Evolutionary conservation across 768 basidiomycete species (phyloP).

Genomic region (Pholiota microspora): DNA sequence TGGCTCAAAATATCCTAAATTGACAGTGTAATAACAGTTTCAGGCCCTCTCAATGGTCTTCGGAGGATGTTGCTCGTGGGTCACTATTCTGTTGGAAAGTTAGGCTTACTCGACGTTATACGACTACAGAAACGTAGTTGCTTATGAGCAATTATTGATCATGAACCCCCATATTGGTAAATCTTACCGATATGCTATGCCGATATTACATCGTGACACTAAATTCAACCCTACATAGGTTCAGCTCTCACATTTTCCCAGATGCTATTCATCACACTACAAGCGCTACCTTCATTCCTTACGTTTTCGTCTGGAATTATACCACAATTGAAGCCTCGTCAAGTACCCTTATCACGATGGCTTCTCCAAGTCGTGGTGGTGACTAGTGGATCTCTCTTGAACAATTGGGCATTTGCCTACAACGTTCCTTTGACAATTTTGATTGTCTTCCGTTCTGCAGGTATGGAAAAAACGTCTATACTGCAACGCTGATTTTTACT

Average conservation of each 20-base stretch:
- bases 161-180: slow-evolving; percentile 68
- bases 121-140: slow-evolving; percentile 64
- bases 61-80: slow-evolving; percentile 83
- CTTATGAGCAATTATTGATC: slow-evolving; percentile 72
- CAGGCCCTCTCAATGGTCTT: slow-evolving; percentile 62
- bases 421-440: slow-evolving; percentile 75
- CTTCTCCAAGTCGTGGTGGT: slow-evolving; percentile 67
- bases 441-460: slow-evolving; percentile 85
- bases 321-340: slow-evolving; percentile 60
- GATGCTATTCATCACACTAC: slow-evolving; percentile 73
- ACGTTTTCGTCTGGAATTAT: slow-evolving; percentile 32
- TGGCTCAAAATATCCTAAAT: neutral
- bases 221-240: slow-evolving; percentile 41
- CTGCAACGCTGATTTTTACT: neutral
- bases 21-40: slow-evolving; percentile 6
- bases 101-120: neutral
- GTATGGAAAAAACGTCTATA: slow-evolving; percentile 31
- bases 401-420: slow-evolving; percentile 80
- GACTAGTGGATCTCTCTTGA: slow-evolving; percentile 65
- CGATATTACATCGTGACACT: neutral
- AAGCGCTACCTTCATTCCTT: slow-evolving; percentile 65
- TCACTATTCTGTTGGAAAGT: slow-evolving; percentile 11
- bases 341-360: slow-evolving; percentile 71
- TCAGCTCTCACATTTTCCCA: slow-evolving; percentile 85
- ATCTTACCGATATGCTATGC: neutral